These are phyloP conservation scores for Cyberlindnera xylosilytica DNA, from an alignment of 805 yeast genomes.

Conservation along the genomic window DNA sequence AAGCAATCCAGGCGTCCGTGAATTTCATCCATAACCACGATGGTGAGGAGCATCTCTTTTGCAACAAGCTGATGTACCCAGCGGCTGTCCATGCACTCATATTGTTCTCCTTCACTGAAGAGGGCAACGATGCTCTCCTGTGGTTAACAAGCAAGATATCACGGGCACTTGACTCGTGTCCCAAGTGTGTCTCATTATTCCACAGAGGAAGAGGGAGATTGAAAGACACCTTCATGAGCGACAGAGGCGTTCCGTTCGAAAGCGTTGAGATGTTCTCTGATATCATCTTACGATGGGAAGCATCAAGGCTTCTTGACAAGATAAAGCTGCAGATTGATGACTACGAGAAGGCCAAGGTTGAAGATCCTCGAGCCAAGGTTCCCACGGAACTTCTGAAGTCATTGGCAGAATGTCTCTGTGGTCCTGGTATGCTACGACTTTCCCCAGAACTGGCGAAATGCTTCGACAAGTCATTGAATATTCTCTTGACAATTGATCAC, in stretches of 20 bases:
- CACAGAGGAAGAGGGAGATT: slow-evolving; percentile 50
- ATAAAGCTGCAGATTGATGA: background rate
- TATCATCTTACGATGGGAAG: slow-evolving; percentile 27
- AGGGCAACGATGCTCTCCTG: slow-evolving; percentile 37
- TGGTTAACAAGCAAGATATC: slow-evolving; percentile 41
- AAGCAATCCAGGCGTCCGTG: slow-evolving; percentile 39
- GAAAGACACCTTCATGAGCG: slow-evolving; percentile 47
- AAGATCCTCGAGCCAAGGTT: slow-evolving; percentile 4
- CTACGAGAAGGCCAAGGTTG: background rate
- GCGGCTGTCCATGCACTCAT: slow-evolving; percentile 54
- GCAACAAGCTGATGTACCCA: slow-evolving; percentile 46
- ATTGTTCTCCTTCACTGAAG: slow-evolving; percentile 53
- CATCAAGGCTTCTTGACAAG: slow-evolving; percentile 18
- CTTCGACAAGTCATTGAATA: slow-evolving; percentile 36
- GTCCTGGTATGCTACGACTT: slow-evolving; percentile 47
- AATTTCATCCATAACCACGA: slow-evolving; percentile 31
- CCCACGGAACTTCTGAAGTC: slow-evolving; percentile 24
- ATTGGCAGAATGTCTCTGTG: slow-evolving; percentile 47
- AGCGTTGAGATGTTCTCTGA: slow-evolving; percentile 23
- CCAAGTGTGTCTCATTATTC: slow-evolving; percentile 50
- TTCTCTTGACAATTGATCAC: slow-evolving; percentile 29
- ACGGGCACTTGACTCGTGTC: slow-evolving; percentile 44
- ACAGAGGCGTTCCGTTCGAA: slow-evolving; percentile 38
- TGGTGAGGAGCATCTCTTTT: slow-evolving; percentile 47
- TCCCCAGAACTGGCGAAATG: slow-evolving; percentile 33